These are phyloP conservation scores for Coniophora puteana DNA, from an alignment of 1,284 basidiomycete genomes.

Conservation along the genomic window DNA sequence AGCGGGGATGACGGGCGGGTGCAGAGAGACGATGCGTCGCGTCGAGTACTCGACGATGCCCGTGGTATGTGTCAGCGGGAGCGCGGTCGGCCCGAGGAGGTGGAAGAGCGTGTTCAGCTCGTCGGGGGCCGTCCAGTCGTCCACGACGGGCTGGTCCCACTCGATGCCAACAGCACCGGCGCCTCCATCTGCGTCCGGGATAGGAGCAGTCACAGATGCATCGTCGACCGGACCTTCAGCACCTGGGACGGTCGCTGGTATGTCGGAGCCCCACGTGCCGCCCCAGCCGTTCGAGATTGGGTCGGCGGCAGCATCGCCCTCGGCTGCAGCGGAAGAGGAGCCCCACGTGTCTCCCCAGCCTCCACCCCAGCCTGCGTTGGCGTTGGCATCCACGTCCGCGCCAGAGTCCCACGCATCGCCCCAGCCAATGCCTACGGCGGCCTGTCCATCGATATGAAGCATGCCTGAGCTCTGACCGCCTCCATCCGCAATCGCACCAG, in stretches of 20 bases:
- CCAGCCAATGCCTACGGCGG: constrained; percentile 19
- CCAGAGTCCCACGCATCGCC: background rate
- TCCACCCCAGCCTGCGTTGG: constrained; percentile 5
- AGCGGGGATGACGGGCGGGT: constrained; percentile 16
- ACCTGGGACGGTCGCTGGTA: too few relatives aligned
- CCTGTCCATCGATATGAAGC: constrained; percentile 28
- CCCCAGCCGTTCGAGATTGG: constrained; percentile 6
- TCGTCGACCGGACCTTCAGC: constrained; percentile 9
- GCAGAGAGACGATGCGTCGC: constrained; percentile 35
- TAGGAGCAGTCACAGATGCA: constrained; percentile 7
- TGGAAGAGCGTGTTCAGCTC: constrained; percentile 3
- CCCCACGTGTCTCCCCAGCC: constrained; percentile 9
- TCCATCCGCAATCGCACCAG: constrained; percentile 21
- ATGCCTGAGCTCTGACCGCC: constrained; percentile 21
- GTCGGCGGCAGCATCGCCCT: constrained; percentile 7
- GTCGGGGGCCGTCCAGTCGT: constrained; percentile 14
- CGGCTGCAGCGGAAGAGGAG: constrained; percentile 2
- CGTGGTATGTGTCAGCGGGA: constrained; percentile 47
- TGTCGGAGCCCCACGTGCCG: too few relatives aligned
- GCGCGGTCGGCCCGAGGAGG: constrained; percentile 36
- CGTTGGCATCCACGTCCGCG: background rate
- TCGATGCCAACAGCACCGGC: background rate
- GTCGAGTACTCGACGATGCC: constrained; percentile 50
- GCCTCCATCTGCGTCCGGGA: too few relatives aligned
- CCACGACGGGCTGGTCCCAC: constrained; percentile 8